Conservation (phyloP, 2,329 filamentous ascomycete species). For the Hysterium pulicare region DNA sequence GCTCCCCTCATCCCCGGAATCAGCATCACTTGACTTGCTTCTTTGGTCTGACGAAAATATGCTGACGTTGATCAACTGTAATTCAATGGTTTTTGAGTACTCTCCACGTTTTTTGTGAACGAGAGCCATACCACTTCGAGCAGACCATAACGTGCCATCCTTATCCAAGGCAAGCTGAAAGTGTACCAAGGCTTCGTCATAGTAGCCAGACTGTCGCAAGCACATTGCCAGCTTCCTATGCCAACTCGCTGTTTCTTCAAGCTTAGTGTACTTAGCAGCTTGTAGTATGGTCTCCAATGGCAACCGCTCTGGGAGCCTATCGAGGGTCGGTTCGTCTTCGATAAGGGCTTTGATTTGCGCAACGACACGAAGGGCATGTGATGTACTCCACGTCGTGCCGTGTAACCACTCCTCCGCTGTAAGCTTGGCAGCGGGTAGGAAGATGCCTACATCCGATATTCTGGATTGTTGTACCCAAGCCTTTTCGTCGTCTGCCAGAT, state of each 20-base stretch:
- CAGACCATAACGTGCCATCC: too few species aligned
- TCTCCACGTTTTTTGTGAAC: neutral
- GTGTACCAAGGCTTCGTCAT: too few species aligned
- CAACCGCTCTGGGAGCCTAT: neutral
- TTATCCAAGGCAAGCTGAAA: too few species aligned
- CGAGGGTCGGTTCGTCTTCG: neutral
- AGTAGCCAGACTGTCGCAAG: too few species aligned
- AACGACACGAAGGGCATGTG: neutral
- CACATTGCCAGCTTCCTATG: too few species aligned
- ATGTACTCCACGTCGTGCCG: neutral
- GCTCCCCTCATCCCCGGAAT: neutral
- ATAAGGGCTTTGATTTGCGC: constrained; percentile 3
- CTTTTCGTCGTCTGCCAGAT: too few species aligned
- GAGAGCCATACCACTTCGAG: too few species aligned
- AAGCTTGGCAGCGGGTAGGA: neutral
- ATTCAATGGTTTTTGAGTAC: neutral
- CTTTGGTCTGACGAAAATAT: neutral
- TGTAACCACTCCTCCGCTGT: constrained; percentile 1
- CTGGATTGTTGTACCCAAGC: neutral
- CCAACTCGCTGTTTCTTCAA: neutral
- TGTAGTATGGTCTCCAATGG: constrained; percentile 1
- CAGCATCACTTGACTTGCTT: neutral
- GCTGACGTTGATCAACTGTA: too few species aligned
- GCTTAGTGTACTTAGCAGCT: constrained; percentile 1
- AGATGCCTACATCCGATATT: neutral